Evolutionary conservation across 2,329 filamentous ascomycete genomes (phyloP).

Genomic region (Fragosphaeria purpurea): DNA sequence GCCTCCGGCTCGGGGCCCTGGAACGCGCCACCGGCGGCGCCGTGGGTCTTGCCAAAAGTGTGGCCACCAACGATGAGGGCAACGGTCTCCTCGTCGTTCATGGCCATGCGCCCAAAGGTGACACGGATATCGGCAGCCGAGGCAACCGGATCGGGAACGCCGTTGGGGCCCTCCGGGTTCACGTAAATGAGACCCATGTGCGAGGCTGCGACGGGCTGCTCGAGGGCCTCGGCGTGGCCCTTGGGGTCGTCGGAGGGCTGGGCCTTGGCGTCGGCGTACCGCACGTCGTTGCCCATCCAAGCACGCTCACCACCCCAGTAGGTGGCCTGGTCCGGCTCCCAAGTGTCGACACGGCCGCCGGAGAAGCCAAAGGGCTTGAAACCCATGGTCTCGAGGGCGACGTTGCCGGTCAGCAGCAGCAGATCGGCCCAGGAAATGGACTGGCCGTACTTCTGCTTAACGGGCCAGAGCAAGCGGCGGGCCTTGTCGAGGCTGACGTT

Average conservation of each 20-base stretch:
- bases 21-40: slow-evolving; percentile 53
- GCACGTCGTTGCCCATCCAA: slow-evolving; percentile 66
- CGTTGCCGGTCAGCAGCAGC: slow-evolving; percentile 61
- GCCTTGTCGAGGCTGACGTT: slow-evolving; percentile 73
- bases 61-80: slow-evolving; percentile 71
- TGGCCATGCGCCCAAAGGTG: slow-evolving; percentile 71
- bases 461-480: slow-evolving; percentile 66
- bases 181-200: slow-evolving; percentile 77
- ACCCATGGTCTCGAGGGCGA: slow-evolving; percentile 68
- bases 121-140: slow-evolving; percentile 62
- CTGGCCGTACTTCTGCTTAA: slow-evolving; percentile 78
- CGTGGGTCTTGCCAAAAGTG: slow-evolving; percentile 73
- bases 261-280: slow-evolving; percentile 43
- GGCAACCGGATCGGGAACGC: slow-evolving; percentile 57
- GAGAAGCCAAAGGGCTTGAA: slow-evolving; percentile 65
- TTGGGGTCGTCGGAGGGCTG: slow-evolving; percentile 25
- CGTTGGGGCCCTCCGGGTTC: slow-evolving; percentile 70
- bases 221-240: slow-evolving; percentile 48
- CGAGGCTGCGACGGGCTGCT: slow-evolving; percentile 56
- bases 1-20: slow-evolving; percentile 59
- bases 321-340: slow-evolving; percentile 64
- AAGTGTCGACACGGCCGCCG: slow-evolving; percentile 61
- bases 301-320: slow-evolving; percentile 70
- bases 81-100: slow-evolving; percentile 75
- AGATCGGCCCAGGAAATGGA: slow-evolving; percentile 76